Evolutionary conservation across 768 basidiomycete genomes (phyloP), one percentile per base, ranked within the genome.

Genomic region (Tulasnella sp.): DNA sequence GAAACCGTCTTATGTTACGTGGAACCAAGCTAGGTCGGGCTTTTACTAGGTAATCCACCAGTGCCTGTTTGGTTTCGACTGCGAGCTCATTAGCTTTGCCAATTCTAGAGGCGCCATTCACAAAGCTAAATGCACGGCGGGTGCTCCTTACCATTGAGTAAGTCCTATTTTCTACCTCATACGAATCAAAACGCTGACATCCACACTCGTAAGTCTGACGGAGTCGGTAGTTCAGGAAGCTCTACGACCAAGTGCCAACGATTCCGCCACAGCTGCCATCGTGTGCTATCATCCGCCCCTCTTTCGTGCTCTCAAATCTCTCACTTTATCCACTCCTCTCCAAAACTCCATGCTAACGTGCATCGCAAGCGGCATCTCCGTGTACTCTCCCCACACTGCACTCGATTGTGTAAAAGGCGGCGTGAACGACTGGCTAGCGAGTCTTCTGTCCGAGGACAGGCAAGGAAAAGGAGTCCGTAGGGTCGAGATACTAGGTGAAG

Each of bases 361-460:
- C 74, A 89, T 89, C 0, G 89, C 92, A 0, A 84, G 87, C 14
- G 95, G 95, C 0, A 89, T 98, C 71, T 90, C 90, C 1, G 85
- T 98, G 5, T 96, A 91, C 81, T 86, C 85, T 44, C 94, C 96
- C 2, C 96, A 98, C 80, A 93, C 91, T 0, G 87, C 93, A 0
- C 84, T 97, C 19, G 96, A 98, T 80, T 84, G 84, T n/a, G 88
- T 91, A 1, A 84, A 86, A 76, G 91, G 86, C 5, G 95, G 96
- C 0, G 86, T 96, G 69, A 97, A 96, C 77, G 94, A 95, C 80
- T 97, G 92, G 91, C 85, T 95, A 17, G 90, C 87, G 1, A 77
- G 82, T 11, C 80, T 79, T 0, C 67, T 78, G 39, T 76, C 79
- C 40, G 65, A 34, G 16, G 32, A 64, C 32, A 64, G 26, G 26